Conservation (phyloP, 345 rosid species). For the Litchi chinensis region DNA sequence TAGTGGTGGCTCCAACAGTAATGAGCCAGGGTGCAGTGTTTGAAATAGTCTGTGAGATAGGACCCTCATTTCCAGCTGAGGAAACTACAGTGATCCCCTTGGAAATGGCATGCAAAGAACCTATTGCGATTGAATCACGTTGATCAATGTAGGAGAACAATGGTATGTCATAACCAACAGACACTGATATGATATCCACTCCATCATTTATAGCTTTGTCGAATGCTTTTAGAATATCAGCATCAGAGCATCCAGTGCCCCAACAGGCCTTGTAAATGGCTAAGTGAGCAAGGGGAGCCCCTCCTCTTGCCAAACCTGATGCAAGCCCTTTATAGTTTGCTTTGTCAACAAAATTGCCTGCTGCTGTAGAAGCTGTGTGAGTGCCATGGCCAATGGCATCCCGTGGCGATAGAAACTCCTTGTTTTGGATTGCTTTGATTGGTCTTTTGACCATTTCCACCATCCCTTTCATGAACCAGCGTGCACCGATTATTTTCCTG, state of each 20-base stretch:
- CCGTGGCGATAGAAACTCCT: conserved; percentile 44
- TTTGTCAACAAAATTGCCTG: conserved; percentile 47
- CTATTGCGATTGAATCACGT: conserved; percentile 30
- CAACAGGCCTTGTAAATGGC: conserved; percentile 71
- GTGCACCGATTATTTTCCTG: conserved; percentile 53
- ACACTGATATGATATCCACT: conserved; percentile 61
- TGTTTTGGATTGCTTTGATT: background rate
- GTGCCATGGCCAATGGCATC: conserved; percentile 65
- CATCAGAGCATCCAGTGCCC: conserved; percentile 45
- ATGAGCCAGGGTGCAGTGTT: conserved; percentile 45
- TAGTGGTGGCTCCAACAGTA: conserved; percentile 41
- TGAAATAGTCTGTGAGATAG: conserved; percentile 17
- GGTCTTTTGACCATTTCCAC: conserved; percentile 8
- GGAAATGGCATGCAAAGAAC: conserved; percentile 33
- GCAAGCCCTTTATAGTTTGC: conserved; percentile 45
- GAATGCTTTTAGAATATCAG: conserved; percentile 60
- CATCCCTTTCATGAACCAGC: conserved; percentile 43
- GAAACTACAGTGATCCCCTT: conserved; percentile 38
- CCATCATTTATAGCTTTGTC: conserved; percentile 70
- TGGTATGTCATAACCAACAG: conserved; percentile 46
- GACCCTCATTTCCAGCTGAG: conserved; percentile 42
- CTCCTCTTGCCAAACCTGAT: conserved; percentile 58
- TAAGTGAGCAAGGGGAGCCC: conserved; percentile 61
- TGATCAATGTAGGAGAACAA: conserved; percentile 33
- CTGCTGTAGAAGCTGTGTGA: conserved; percentile 69